A percentile compares a stretch with the other conserved stretches of the same genome.
phyloP scores from a whole-genome alignment of 306 rosid genomes.

The Cicer yamashitae region DNA sequence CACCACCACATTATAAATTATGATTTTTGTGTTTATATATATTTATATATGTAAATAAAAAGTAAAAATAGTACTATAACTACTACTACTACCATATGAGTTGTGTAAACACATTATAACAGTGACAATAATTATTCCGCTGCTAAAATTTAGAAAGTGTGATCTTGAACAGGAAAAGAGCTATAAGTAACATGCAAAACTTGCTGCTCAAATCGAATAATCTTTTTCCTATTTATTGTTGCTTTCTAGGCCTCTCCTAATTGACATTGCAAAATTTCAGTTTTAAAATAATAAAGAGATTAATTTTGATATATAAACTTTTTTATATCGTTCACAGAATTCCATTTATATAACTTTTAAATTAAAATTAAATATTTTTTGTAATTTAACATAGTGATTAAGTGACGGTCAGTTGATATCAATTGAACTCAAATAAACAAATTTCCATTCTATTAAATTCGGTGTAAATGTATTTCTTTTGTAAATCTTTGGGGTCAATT shows the following conservation, averaged over 20 bases:
- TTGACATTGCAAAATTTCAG: not conserved
- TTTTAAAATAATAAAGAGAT: too few relatives aligned
- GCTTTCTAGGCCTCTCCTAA: slow-evolving; percentile 33
- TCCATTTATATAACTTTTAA: too few relatives aligned
- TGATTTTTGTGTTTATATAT: not conserved
- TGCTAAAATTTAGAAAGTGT: slow-evolving; percentile 55
- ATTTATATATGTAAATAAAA: not conserved
- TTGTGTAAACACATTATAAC: slow-evolving; percentile 19
- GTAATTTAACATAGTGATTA: too few relatives aligned
- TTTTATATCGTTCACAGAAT: too few relatives aligned
- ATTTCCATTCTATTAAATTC: not conserved
- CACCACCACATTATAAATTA: slow-evolving; percentile 54
- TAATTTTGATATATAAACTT: too few relatives aligned
- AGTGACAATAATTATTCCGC: slow-evolving; percentile 45
- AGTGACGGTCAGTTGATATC: too few relatives aligned
- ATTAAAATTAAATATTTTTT: too few relatives aligned
- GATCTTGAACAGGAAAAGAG: slow-evolving; percentile 62
- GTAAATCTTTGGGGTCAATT: not conserved
- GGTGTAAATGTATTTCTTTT: not conserved
- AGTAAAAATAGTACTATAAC: not conserved
- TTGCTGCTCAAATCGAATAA: slow-evolving; percentile 57
- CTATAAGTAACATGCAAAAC: slow-evolving; percentile 73
- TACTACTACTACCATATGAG: not conserved
- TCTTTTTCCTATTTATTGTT: slow-evolving; percentile 52
- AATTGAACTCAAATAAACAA: not conserved